phyloP scores from a whole-genome alignment of 1,139 yeast species.

The Cylindricascospora bacillispora region DNA sequence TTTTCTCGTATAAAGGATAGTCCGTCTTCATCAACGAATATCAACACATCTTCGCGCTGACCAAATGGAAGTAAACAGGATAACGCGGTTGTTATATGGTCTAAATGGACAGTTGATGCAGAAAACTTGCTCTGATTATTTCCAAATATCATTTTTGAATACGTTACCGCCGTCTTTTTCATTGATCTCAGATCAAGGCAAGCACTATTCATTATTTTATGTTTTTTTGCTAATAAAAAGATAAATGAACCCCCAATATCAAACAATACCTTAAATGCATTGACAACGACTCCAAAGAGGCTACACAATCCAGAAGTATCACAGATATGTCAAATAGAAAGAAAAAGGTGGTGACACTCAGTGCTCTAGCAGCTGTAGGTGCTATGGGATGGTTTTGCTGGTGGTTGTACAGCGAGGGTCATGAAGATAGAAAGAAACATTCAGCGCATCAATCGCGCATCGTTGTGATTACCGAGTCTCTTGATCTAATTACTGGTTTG shows the following conservation, averaged over 20 bases:
- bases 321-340: no score
- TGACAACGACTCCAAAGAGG: no score
- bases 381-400: no score
- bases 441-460: slow-evolving; percentile 5
- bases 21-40: slow-evolving; percentile 28
- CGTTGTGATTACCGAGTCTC: slow-evolving; percentile 9
- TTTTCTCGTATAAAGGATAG: slow-evolving; percentile 28
- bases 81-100: slow-evolving; percentile 25
- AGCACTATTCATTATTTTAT: background rate
- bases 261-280: no score
- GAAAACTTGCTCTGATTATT: slow-evolving; percentile 13
- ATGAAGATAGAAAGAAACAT: no score
- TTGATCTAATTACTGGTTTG: slow-evolving; percentile 5
- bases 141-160: background rate
- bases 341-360: no score
- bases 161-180: background rate
- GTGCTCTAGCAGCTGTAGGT: no score
- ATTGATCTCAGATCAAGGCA: background rate
- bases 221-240: no score
- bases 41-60: slow-evolving; percentile 22
- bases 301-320: no score
- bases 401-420: no score
- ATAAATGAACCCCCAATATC: no score
- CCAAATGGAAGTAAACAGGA: slow-evolving; percentile 24
- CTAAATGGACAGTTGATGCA: slow-evolving; percentile 25